Evolutionary conservation across 352 stramenopile genomes (phyloP), one percentile per base, ranked within the genome.

Genomic region (Phytopythium kandeliae): DNA sequence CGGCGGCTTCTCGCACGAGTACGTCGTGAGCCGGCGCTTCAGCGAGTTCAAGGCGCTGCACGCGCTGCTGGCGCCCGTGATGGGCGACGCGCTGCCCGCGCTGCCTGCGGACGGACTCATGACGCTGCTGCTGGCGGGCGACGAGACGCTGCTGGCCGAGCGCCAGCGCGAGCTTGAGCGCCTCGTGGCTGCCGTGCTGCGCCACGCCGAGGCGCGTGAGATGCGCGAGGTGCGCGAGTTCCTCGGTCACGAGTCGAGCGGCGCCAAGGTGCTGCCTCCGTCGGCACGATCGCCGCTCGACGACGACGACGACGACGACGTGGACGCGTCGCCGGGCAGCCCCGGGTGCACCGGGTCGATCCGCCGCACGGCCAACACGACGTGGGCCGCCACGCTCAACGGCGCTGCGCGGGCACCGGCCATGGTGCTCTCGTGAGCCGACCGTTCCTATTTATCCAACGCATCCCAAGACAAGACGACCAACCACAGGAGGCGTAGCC

Each of bases 21-120:
- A 89, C 63, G 54, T 74, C 12, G 78, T 89, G 49, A 75, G 64
- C 44, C 74, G 78, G 26, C 78, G 78, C 52, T 89, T 89, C 60
- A 78, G 71, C 45, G 78, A 89, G 51, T 89, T 89, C 55, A 89
- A 89, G 67, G 68, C 77, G 48, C 74, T 89, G 28, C 74, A 89
- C 62, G 57, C 64, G n/a, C 60, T 60, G 12, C 54, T 89, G 22
- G 51, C 63, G 42, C 68, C 72, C 9, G 55, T 86, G 49, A 85
- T 89, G 78, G 69, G 69, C 17, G 65, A 78, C 54, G 57, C 64
- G 46, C 70, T 82, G 58, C 79, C 72, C 45, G 45, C 78, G 11
- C 56, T 89, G 43, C 78, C 78, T 4, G 74, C 78, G n/a, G 78
- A 89, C 55, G 78, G 78, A 7, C 65, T 89, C 34, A 78, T 89